Base-by-base conservation (phyloP, 148 eudicot species). In the Arbutus unedo region DNA sequence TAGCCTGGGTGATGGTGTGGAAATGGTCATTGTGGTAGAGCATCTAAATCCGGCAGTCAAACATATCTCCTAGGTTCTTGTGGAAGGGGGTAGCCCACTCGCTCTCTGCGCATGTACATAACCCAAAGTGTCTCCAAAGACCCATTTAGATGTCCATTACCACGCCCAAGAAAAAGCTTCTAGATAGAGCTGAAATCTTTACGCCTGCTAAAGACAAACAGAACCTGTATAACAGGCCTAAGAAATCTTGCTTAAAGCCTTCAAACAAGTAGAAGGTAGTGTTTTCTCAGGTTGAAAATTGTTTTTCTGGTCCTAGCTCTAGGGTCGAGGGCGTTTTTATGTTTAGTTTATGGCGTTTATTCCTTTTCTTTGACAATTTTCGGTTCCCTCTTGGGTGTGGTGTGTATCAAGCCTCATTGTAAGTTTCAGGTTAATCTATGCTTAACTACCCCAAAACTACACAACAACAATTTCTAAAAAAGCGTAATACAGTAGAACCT, bases 401-500 rank as follows among this genome's bases (percentile, higher is more conserved):
- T 23, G 41, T 66, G 15, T 66, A 14, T 66, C 71, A 0, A 25
- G 44, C 44, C 13, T 25, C 38, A 31, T 31, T 31, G 6, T 25
- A 51, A 51, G 11, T 51, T 51, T 8, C 54, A 9, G 54, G 54
- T 9, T 51, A 9, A 51, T 51, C 2, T 2, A 51, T 14, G 4
- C 70, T 19, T 23, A 31, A 31, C 3, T 25, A 25, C 16, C 38
- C 1, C 7, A 66, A 25, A 64, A 2, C 2, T 9, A 8, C 15
- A 23, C 68, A 64, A 1, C 43, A 25, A 5, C 71, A 67, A 48
- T 21, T 1, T 47, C 60, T 2, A 18, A 56, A 8, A 79, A 16
- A 60, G 64, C 82, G 5, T 31, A 25, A n/a, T 31, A 57, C 76
- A 89, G 82, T 85, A 74, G 82, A 83, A 43, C 81, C 82, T 85